Evolutionary conservation across 2,329 filamentous ascomycete genomes (phyloP).

Genomic region (Penicillium thymicola): DNA sequence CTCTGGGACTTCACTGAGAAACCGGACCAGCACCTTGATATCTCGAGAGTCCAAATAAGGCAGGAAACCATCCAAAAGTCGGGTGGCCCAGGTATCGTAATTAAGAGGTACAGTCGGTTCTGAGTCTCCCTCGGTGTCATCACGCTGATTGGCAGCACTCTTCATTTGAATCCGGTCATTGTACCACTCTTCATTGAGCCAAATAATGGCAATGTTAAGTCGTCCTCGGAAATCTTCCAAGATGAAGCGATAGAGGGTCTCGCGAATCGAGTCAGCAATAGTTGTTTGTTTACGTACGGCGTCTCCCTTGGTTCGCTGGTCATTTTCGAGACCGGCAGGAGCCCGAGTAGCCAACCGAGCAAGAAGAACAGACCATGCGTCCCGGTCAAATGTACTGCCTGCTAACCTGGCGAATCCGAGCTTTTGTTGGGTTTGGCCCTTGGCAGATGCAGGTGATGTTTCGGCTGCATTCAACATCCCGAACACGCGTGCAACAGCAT

Average conservation of each 20-base stretch:
- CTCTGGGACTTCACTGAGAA: conserved; percentile 85
- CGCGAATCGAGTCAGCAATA: conserved; percentile 66
- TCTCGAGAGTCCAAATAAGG: conserved; percentile 90
- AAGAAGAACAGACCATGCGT: conserved; percentile 88
- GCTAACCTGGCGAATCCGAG: conserved; percentile 79
- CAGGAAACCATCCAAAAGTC: conserved; percentile 82
- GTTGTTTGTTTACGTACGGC: conserved; percentile 28
- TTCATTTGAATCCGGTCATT: conserved; percentile 66
- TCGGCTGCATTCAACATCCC: conserved; percentile 72
- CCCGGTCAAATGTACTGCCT: conserved; percentile 76
- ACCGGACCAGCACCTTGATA: conserved; percentile 76
- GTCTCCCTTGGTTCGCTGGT: conserved; percentile 31
- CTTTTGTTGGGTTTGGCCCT: conserved; percentile 49
- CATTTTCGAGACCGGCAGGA: conserved; percentile 62
- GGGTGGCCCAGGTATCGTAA: conserved; percentile 76
- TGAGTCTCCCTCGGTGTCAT: conserved; percentile 43
- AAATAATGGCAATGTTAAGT: conserved; percentile 85
- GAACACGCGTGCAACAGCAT: conserved; percentile 73
- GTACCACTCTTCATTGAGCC: conserved; percentile 98
- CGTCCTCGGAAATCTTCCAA: conserved; percentile 88
- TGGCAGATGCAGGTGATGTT: conserved; percentile 58
- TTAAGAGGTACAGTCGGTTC: conserved; percentile 49
- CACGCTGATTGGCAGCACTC: conserved; percentile 41
- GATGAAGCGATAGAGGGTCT: conserved; percentile 78
- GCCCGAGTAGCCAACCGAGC: conserved; percentile 80